Conservation (phyloP, 2,329 filamentous ascomycete genomes). For the Harringtonia lauricola region DNA sequence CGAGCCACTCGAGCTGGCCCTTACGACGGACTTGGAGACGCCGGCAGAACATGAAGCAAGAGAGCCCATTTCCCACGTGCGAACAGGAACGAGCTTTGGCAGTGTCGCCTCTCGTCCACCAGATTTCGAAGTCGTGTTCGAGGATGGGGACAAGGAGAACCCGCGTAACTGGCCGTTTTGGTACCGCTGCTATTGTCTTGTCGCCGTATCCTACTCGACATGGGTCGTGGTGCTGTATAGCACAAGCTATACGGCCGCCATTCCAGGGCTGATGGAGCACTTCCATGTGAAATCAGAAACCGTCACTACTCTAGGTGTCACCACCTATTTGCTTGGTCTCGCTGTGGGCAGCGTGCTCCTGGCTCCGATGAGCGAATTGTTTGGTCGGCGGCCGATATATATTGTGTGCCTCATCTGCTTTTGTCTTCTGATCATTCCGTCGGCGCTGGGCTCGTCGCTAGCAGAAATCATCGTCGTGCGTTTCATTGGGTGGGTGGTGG, state of each 20-base stretch:
- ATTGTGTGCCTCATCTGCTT: constrained; percentile 51
- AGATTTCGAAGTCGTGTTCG: constrained; percentile 60
- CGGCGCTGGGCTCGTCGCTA: constrained; percentile 53
- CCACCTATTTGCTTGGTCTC: constrained; percentile 62
- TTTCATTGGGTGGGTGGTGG: constrained; percentile 46
- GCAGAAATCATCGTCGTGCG: constrained; percentile 53
- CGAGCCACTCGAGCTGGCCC: constrained; percentile 11
- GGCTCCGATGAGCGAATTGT: constrained; percentile 60
- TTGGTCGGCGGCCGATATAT: constrained; percentile 54
- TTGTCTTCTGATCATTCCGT: constrained; percentile 57
- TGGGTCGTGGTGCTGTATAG: constrained; percentile 53
- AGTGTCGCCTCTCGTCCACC: constrained; percentile 29
- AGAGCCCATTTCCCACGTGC: constrained; percentile 26
- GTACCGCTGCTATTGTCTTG: constrained; percentile 25
- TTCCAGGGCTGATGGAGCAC: constrained; percentile 53
- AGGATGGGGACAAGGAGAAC: constrained; percentile 45
- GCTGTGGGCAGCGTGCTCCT: constrained; percentile 59
- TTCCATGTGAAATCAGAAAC: constrained; percentile 43
- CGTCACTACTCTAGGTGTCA: constrained; percentile 59
- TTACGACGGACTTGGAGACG: constrained; percentile 11
- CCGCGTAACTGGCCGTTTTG: constrained; percentile 57
- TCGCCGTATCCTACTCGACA: constrained; percentile 29
- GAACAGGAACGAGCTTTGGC: constrained; percentile 27
- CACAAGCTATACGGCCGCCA: constrained; percentile 62
- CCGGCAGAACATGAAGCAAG: constrained; percentile 10